phyloP scores from a whole-genome alignment of 257 asterid species.

The Rehmannia glutinosa region DNA sequence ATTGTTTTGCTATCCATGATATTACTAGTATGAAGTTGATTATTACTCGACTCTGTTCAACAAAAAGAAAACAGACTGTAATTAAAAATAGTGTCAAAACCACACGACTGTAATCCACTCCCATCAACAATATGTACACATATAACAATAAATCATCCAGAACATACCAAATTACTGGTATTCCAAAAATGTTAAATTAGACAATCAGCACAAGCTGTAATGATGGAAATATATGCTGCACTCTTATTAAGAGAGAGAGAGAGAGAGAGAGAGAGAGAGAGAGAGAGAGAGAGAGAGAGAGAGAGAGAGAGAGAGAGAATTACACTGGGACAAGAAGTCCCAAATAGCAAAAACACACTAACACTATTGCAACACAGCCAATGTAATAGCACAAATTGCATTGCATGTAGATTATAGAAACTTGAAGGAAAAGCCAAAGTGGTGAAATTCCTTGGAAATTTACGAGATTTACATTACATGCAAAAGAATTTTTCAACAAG shows the following conservation, averaged over 20 bases:
- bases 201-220: neutral
- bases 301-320: no score
- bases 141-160: neutral
- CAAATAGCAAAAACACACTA: no score
- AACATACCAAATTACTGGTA: no score
- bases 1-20: slow-evolving; percentile 48
- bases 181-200: neutral
- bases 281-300: no score
- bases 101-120: neutral
- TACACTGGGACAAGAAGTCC: no score
- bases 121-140: neutral
- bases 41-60: slow-evolving; percentile 38
- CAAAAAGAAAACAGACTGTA: slow-evolving; percentile 7
- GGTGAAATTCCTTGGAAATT: no score
- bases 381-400: neutral
- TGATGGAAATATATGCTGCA: neutral
- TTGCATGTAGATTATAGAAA: neutral
- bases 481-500: no score
- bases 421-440: neutral
- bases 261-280: no score
- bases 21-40: slow-evolving; percentile 33
- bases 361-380: neutral
- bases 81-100: neutral
- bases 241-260: no score
- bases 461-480: no score